phyloP scores from a whole-genome alignment of 495 filamentous ascomycete genomes.

The Lasiosphaeria ovina region DNA sequence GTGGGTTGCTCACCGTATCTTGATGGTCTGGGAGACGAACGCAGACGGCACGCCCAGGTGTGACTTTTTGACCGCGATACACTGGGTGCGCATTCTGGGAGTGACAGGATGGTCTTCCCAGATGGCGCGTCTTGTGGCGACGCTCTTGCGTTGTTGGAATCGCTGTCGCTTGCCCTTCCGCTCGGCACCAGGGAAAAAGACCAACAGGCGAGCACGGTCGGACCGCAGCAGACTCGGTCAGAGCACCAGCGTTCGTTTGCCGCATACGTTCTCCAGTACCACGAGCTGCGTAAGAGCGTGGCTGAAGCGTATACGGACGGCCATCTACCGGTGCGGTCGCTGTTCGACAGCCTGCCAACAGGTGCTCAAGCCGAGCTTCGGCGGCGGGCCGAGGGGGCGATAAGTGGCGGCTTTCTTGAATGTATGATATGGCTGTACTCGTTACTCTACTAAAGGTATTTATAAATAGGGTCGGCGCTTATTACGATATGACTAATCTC shows the following conservation, averaged over 20 bases:
- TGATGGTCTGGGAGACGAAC: slow-evolving; percentile 19
- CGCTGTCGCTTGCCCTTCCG: slow-evolving; percentile 18
- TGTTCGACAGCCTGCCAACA: slow-evolving; percentile 16
- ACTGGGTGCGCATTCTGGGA: slow-evolving; percentile 22
- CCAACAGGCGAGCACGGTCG: slow-evolving; percentile 7
- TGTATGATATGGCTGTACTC: slow-evolving; percentile 22
- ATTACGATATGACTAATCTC: background rate
- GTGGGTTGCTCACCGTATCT: slow-evolving; percentile 18
- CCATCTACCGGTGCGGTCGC: slow-evolving; percentile 10
- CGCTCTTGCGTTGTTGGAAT: slow-evolving; percentile 13
- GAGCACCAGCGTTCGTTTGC: slow-evolving; percentile 20
- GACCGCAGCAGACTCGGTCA: slow-evolving; percentile 10
- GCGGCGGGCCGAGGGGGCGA: slow-evolving; percentile 16
- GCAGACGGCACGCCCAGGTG: slow-evolving; percentile 15
- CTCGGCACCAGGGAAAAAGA: slow-evolving; percentile 14
- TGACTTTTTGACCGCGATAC: slow-evolving; percentile 20
- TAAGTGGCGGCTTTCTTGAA: slow-evolving; percentile 17
- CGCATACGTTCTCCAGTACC: slow-evolving; percentile 19
- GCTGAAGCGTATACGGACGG: background rate
- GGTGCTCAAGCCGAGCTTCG: slow-evolving; percentile 11
- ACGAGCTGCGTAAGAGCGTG: slow-evolving; percentile 9
- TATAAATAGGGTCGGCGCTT: background rate
- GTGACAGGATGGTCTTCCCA: slow-evolving; percentile 15
- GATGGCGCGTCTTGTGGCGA: background rate
- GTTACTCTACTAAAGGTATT: background rate